Percentiles rank a stretch among this genome's conserved stretches.
Conservation (phyloP, 225 moss, liverwort and hornwort species). For the Marchantia polymorpha region DNA sequence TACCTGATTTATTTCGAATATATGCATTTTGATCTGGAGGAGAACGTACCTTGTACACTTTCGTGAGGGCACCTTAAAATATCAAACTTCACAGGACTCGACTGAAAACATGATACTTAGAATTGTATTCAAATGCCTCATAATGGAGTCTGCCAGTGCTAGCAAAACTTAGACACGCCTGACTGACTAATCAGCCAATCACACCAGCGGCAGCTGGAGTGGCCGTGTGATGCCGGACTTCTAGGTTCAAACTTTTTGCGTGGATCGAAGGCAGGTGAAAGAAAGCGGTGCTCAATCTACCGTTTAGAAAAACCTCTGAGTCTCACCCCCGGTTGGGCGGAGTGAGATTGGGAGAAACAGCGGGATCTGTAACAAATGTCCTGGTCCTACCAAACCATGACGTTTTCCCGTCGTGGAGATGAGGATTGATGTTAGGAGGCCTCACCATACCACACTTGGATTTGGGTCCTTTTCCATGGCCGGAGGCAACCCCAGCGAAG, state of each 20-base stretch:
- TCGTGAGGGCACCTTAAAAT: no score
- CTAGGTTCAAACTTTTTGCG: neutral
- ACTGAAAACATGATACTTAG: no score
- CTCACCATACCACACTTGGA: neutral
- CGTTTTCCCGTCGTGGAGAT: slow-evolving; percentile 38
- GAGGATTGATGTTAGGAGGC: slow-evolving; percentile 19
- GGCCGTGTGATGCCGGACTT: neutral
- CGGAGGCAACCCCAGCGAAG: neutral
- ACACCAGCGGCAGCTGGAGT: neutral
- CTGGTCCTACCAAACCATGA: slow-evolving; percentile 41
- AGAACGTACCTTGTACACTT: no score
- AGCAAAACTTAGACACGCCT: no score
- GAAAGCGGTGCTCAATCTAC: neutral
- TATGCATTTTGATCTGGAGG: no score
- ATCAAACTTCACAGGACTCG: no score
- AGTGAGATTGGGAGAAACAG: slow-evolving; percentile 43
- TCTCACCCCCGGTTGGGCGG: slow-evolving; percentile 23
- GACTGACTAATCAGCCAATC: neutral
- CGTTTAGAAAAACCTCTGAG: neutral
- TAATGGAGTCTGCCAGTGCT: no score
- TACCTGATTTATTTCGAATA: no score
- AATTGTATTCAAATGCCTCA: no score
- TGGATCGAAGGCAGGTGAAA: neutral
- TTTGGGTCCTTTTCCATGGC: neutral
- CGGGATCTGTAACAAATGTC: slow-evolving; percentile 46